A percentile compares a stretch with the other conserved stretches of the same genome.
Conservation (phyloP, 805 yeast genomes). For the Dipodascus geniculatus region DNA sequence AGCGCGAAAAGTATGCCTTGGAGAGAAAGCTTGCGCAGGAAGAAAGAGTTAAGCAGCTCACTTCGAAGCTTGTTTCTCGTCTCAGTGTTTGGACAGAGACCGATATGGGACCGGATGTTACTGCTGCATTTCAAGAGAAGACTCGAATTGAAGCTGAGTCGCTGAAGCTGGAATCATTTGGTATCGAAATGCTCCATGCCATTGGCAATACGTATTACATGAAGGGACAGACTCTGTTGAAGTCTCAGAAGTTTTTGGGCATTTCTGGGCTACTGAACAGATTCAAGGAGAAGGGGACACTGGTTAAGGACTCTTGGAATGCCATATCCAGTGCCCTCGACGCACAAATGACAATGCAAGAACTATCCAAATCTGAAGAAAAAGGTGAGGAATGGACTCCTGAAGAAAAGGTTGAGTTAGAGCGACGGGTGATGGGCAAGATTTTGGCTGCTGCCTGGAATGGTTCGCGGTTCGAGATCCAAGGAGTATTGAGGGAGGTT, state of each 20-base stretch:
- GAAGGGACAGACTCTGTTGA: constrained; percentile 63
- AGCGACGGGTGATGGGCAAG: constrained; percentile 75
- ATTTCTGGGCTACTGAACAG: constrained; percentile 73
- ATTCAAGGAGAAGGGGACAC: constrained; percentile 73
- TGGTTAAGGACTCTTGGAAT: constrained; percentile 72
- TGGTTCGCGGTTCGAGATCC: constrained; percentile 78
- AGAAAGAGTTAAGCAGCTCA: constrained; percentile 50
- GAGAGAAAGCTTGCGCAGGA: constrained; percentile 59
- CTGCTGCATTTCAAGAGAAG: constrained; percentile 49
- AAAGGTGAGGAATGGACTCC: constrained; percentile 42
- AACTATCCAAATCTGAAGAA: constrained; percentile 59
- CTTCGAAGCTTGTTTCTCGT: constrained; percentile 44
- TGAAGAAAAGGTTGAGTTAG: constrained; percentile 64
- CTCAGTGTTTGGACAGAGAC: constrained; percentile 50
- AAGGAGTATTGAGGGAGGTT: constrained; percentile 65
- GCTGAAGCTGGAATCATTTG: constrained; percentile 90
- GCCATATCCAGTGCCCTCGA: constrained; percentile 78
- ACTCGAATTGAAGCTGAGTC: constrained; percentile 77
- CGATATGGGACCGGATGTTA: constrained; percentile 48
- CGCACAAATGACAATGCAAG: constrained; percentile 69
- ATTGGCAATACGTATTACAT: constrained; percentile 70
- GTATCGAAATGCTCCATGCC: constrained; percentile 67
- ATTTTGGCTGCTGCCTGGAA: constrained; percentile 93
- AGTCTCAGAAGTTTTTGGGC: constrained; percentile 74
- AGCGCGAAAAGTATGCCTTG: constrained; percentile 59